Percentiles rank a stretch among this genome's conserved stretches.
phyloP scores from a whole-genome alignment of 257 asterid species.

The Solanum corneliomulleri region DNA sequence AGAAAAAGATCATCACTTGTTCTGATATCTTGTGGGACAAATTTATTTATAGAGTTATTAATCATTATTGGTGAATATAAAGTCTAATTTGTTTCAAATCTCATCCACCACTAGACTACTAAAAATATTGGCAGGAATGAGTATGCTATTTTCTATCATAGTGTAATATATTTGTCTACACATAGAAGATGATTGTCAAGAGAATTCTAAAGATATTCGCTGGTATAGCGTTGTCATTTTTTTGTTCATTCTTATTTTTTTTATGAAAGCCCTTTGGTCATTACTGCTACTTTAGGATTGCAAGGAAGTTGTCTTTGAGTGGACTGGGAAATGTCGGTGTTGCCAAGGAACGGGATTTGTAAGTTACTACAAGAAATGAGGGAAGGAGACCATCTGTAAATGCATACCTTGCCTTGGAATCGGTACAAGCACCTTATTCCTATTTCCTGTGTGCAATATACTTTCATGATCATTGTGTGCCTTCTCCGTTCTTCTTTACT shows the following conservation, averaged over 20 bases:
- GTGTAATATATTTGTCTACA: too few relatives aligned
- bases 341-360: conserved; percentile 90
- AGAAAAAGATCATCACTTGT: neutral
- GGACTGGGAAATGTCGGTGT: conserved; percentile 93
- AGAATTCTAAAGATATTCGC: neutral
- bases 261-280: neutral
- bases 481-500: neutral
- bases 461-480: neutral
- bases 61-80: too few relatives aligned
- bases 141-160: too few relatives aligned
- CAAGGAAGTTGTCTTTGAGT: conserved; percentile 74
- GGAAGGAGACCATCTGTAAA: conserved; percentile 80
- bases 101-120: too few relatives aligned
- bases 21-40: too few relatives aligned
- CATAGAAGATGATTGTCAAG: neutral
- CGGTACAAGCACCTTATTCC: conserved; percentile 23
- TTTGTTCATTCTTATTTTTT: neutral
- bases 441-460: neutral
- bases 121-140: too few relatives aligned
- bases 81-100: too few relatives aligned
- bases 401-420: conserved; percentile 94
- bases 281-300: conserved; percentile 43
- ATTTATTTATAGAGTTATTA: too few relatives aligned
- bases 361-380: conserved; percentile 69
- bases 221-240: neutral